Evolutionary conservation across 148 eudicot genomes (phyloP), one percentile per base, ranked within the genome.

Genomic region (Dysphania ambrosioides): DNA sequence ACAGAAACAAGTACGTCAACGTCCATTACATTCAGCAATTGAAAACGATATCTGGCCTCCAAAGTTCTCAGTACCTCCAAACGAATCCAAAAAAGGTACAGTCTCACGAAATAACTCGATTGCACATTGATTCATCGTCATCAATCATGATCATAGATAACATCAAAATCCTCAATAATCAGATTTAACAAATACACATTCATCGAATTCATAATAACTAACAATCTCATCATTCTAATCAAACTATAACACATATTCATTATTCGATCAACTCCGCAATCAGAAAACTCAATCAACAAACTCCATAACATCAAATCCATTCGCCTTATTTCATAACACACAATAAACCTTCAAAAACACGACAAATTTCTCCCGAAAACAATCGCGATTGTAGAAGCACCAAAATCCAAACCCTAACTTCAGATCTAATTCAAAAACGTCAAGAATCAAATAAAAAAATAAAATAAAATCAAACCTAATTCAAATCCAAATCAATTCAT

Each of bases 381-480:
- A 18, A n/a, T n/a, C n/a, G n/a, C n/a, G 8, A 19, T 8, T 19
- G 2, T n/a, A 53, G 3, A 41, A 24, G 12, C 0, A 40, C 55
- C 19, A 9, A 66, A 67, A 41, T 41, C 71, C 5, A 67, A 24
- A 67, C 71, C 71, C 71, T 41, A 67, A 11, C 70, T 42, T 15
- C 34, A 67, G 71, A 67, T 67, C 71, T 67, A 41, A 4, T 34
- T 40, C 71, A 18, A 36, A 2, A 66, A n/a, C 70, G 30, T 6
- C 36, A 36, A 11, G 8, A 38, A 38, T 38, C 70, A 66, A 66
- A 66, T 19, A 31, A 31, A 6, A 62, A 62, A 61, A 36, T n/a
- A n/a, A n/a, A n/a, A n/a, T 4, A 35, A 35, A 36, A 15, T 1
- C 10, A 65, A 34, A 63, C 27, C 41, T 63, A 63, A 63, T 16